phyloP scores from a whole-genome alignment of 108 stramenopile genomes.

The Cylindrotheca fusiformis region DNA sequence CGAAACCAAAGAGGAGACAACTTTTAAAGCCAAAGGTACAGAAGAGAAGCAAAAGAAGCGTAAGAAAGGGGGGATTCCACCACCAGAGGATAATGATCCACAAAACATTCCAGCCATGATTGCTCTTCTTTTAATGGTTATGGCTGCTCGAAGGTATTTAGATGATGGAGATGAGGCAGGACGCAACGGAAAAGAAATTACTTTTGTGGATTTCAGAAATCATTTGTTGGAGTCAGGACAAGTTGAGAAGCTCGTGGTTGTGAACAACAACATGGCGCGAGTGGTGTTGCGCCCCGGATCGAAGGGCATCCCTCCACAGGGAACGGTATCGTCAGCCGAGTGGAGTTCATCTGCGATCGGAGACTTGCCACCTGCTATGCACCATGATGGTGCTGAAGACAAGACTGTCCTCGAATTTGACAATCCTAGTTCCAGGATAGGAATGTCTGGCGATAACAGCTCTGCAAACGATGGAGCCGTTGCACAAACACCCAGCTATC shows the following conservation, averaged over 20 bases:
- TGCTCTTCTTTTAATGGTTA: conserved; percentile 50
- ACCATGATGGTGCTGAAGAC: conserved; percentile 12
- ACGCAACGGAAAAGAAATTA: conserved; percentile 74
- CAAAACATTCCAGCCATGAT: conserved; percentile 59
- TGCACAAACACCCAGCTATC: conserved; percentile 50
- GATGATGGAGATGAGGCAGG: conserved; percentile 41
- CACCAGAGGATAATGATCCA: conserved; percentile 40
- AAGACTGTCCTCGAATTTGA: conserved; percentile 28
- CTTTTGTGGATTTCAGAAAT: conserved; percentile 87
- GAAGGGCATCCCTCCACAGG: conserved; percentile 18
- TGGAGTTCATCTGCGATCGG: background rate
- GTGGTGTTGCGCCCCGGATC: conserved; percentile 64
- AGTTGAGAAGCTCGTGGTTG: conserved; percentile 89
- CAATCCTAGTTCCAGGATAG: background rate
- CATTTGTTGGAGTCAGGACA: conserved; percentile 77
- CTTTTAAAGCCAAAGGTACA: conserved; percentile 12
- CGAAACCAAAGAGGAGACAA: background rate
- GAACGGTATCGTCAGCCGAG: background rate
- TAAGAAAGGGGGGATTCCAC: conserved; percentile 29
- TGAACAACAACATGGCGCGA: conserved; percentile 82
- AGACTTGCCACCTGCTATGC: background rate
- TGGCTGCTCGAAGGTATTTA: conserved; percentile 49
- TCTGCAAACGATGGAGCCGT: conserved; percentile 2
- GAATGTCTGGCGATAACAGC: background rate
- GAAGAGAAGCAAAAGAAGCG: conserved; percentile 35